Evolutionary conservation across 345 rosid species (phyloP), one percentile per base, ranked within the genome.

Genomic region (Mangifera indica): DNA sequence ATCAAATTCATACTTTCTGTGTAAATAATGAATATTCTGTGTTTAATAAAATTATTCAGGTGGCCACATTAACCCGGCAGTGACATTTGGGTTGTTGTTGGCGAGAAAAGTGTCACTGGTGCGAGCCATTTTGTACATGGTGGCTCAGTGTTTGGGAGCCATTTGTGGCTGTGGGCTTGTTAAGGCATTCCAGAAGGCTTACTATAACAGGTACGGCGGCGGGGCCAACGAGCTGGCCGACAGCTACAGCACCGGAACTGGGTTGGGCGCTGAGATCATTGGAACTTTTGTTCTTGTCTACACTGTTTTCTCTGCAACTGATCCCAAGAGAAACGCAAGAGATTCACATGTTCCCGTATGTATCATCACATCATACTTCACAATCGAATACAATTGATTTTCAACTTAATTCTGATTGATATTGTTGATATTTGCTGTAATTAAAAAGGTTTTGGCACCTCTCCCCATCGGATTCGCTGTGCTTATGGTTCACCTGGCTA

Each of bases 41-140:
- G n/a, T n/a, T n/a, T n/a, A n/a, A n/a, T n/a, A n/a, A n/a, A n/a
- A n/a, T n/a, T n/a, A n/a, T n/a, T n/a, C 75, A 88, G 93, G 93
- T 40, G 91, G 93, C 17, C 93, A 88, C 77, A 86, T 88, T 11
- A 88, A 88, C 77, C 92, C 92, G 9, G 93, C 93, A 3, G 90
- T 86, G 70, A 88, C 90, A 4, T 86, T 88, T 70, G 93, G 89
- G 48, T 70, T 88, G 78, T 81, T 88, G 67, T 74, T 88, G 84
- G 90, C 86, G 0, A 67, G 93, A 70, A 86, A 83, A 77, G 93
- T 88, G 34, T 85, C 90, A 3, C 42, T 88, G 80, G 66, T 81
- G 21, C 80, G 93, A 59, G 91, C 93, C 45, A 70, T 88, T 25
- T 70, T 86, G 8, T 86, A 86, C 81, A 86, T 88, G 79, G 84